Evolutionary conservation across 352 stramenopile genomes (phyloP).

Genomic region (Poterioochromonas sp.): DNA sequence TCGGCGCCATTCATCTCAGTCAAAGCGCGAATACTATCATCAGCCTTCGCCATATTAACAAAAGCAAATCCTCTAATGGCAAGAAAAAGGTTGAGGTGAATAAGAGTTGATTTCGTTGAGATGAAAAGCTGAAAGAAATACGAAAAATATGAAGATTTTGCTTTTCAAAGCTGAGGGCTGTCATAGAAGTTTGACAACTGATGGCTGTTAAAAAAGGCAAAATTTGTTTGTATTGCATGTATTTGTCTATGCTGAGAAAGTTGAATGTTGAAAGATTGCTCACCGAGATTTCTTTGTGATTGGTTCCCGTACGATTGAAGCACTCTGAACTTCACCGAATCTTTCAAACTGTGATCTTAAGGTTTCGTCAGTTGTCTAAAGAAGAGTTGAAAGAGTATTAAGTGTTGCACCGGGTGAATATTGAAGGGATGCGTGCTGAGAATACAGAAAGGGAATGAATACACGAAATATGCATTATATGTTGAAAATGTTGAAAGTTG

Average conservation of each 20-base stretch:
- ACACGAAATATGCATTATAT: no score
- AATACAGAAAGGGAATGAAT: no score
- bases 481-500: no score
- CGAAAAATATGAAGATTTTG: not conserved
- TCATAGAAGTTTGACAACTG: no score
- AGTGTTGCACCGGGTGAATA: no score
- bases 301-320: not conserved
- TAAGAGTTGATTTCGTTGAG: not conserved
- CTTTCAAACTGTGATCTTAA: not conserved
- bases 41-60: not conserved
- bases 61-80: conserved; percentile 6
- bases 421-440: no score
- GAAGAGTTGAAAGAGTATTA: conserved; percentile 21
- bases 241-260: not conserved
- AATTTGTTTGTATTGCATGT: no score
- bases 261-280: not conserved
- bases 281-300: not conserved
- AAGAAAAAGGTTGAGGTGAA: not conserved
- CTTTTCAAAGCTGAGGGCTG: not conserved
- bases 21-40: not conserved
- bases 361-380: conserved; percentile 8
- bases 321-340: not conserved
- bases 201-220: no score
- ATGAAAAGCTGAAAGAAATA: not conserved
- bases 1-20: not conserved